Evolutionary conservation across 257 asterid genomes (phyloP).

Genomic region (Henckelia pumila): DNA sequence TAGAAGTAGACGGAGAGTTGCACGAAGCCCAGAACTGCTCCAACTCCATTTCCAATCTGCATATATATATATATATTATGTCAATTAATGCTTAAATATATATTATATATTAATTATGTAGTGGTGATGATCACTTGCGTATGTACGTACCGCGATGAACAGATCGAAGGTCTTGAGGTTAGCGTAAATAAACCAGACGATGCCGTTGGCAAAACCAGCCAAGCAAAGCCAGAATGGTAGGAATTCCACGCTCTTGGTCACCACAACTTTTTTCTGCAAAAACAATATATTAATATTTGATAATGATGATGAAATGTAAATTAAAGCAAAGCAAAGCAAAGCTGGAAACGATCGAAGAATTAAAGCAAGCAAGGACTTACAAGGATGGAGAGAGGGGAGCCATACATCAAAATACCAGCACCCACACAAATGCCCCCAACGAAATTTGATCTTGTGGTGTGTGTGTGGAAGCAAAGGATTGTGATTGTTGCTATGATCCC

Average conservation of each 20-base stretch:
- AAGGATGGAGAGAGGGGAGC: conserved; percentile 58
- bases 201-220: conserved; percentile 54
- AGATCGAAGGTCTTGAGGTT: conserved; percentile 44
- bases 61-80: too few species aligned
- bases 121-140: too few species aligned
- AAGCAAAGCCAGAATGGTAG: conserved; percentile 58
- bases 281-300: too few species aligned
- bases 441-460: conserved; percentile 38
- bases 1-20: not conserved
- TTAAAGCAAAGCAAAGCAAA: too few species aligned
- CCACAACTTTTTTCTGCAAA: conserved; percentile 35
- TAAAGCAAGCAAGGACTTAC: too few species aligned
- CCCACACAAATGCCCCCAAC: conserved; percentile 49
- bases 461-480: conserved; percentile 33
- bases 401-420: conserved; percentile 61
- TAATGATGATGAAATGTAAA: too few species aligned
- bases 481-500: conserved; percentile 33
- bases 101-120: too few species aligned
- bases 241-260: conserved; percentile 53
- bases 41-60: not conserved
- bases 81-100: too few species aligned
- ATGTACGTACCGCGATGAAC: conserved; percentile 39
- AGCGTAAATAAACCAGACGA: conserved; percentile 55
- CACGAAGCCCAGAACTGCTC: not conserved
- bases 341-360: too few species aligned